Evolutionary conservation across 345 rosid genomes (phyloP).

Genomic region (Dipteronia dyeriana): DNA sequence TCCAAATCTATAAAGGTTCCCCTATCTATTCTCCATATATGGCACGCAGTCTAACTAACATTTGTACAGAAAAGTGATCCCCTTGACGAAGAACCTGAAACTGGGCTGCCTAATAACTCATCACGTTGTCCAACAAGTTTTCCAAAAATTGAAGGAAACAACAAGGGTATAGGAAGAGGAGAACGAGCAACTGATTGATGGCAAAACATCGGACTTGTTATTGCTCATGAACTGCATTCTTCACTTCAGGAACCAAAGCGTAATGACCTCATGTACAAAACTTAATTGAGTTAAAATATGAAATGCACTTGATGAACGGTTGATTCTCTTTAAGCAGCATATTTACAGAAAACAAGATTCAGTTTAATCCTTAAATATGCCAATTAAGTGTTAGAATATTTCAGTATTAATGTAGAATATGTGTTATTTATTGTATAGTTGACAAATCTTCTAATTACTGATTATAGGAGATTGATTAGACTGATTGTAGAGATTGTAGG

Average conservation of each 20-base stretch:
- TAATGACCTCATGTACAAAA: constrained; percentile 39
- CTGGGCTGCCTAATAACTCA: constrained; percentile 63
- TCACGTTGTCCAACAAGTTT: constrained; percentile 64
- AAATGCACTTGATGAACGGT: constrained; percentile 1
- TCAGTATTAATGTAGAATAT: too few relatives aligned
- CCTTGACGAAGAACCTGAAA: constrained; percentile 39
- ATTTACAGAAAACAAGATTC: not conserved
- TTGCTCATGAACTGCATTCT: constrained; percentile 43
- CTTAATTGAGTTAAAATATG: not conserved
- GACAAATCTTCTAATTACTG: too few relatives aligned
- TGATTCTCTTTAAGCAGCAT: not conserved
- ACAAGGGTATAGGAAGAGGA: constrained; percentile 91
- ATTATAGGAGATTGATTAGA: too few relatives aligned
- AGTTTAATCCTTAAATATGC: not conserved
- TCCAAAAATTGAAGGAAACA: constrained; percentile 86
- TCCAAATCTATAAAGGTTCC: constrained; percentile 54
- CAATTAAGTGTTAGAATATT: too few relatives aligned
- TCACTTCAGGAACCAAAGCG: constrained; percentile 70
- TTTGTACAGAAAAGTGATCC: constrained; percentile 74
- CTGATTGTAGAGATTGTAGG: too few relatives aligned
- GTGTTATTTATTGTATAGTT: too few relatives aligned
- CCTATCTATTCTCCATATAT: constrained; percentile 60
- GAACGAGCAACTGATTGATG: constrained; percentile 64
- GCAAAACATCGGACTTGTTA: constrained; percentile 54
- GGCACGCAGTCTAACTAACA: constrained; percentile 81